Evolutionary conservation across 2,329 filamentous ascomycete species (phyloP).

Genomic region (Fusarium praegraminearum): DNA sequence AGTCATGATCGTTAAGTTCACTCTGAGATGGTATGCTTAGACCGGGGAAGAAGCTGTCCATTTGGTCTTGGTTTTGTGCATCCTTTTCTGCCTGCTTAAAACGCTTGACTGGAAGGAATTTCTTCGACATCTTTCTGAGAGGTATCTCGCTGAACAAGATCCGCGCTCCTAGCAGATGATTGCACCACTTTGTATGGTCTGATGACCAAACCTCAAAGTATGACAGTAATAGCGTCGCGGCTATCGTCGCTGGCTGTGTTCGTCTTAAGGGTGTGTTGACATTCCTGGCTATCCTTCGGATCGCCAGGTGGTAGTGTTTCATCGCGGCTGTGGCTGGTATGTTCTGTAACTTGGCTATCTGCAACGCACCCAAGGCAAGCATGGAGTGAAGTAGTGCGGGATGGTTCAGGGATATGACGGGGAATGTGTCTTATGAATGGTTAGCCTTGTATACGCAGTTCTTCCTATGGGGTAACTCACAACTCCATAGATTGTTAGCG

Average conservation of each 20-base stretch:
- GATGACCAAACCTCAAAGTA: slow-evolving; percentile 97
- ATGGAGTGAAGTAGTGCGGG: slow-evolving; percentile 93
- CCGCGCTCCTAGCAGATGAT: slow-evolving; percentile 86
- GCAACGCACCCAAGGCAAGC: slow-evolving; percentile 85
- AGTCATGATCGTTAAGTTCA: slow-evolving; percentile 56
- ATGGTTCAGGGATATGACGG: slow-evolving; percentile 83
- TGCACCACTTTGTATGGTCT: slow-evolving; percentile 96
- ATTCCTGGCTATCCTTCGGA: slow-evolving; percentile 81
- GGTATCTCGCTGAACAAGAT: slow-evolving; percentile 87
- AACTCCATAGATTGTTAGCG: slow-evolving; percentile 74
- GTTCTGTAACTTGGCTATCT: slow-evolving; percentile 85
- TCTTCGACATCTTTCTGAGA: slow-evolving; percentile 77
- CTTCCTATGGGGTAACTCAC: slow-evolving; percentile 55
- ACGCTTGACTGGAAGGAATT: slow-evolving; percentile 74
- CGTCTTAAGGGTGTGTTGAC: slow-evolving; percentile 77
- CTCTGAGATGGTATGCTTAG: slow-evolving; percentile 34
- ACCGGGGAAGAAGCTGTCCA: slow-evolving; percentile 46
- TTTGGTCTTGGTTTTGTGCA: slow-evolving; percentile 53
- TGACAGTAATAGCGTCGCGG: slow-evolving; percentile 84
- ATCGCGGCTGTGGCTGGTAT: slow-evolving; percentile 82
- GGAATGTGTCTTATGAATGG: slow-evolving; percentile 73
- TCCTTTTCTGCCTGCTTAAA: slow-evolving; percentile 50
- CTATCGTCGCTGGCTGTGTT: slow-evolving; percentile 83
- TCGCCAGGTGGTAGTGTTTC: slow-evolving; percentile 90
- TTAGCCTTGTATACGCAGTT: slow-evolving; percentile 36